Percentiles rank a stretch among this genome's conserved stretches.
phyloP scores from a whole-genome alignment of 768 basidiomycete species.

The Podaxis mareebaensis region DNA sequence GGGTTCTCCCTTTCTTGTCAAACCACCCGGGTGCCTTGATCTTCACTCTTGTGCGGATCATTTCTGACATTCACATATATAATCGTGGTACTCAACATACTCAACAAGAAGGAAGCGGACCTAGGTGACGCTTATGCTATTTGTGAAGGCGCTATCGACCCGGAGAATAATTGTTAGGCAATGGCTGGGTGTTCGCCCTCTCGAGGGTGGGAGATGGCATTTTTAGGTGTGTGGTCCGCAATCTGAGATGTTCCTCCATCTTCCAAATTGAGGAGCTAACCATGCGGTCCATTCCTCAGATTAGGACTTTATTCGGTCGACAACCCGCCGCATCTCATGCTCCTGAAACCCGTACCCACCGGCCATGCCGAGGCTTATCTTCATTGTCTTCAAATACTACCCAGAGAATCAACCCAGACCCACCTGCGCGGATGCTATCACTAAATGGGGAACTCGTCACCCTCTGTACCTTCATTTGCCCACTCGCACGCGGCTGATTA shows the following conservation, averaged over 20 bases:
- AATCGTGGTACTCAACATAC: constrained; percentile 45
- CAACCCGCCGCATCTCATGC: constrained; percentile 39
- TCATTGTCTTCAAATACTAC: constrained; percentile 6
- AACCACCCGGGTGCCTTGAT: constrained; percentile 45
- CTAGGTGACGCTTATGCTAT: constrained; percentile 46
- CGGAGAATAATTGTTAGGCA: constrained; percentile 60
- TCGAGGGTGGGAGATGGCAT: constrained; percentile 67
- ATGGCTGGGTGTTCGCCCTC: constrained; percentile 55
- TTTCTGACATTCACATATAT: constrained; percentile 72
- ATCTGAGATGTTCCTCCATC: not conserved
- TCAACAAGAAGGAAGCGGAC: constrained; percentile 25
- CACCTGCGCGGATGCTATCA: constrained; percentile 73
- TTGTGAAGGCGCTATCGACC: constrained; percentile 81
- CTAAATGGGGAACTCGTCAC: constrained; percentile 58
- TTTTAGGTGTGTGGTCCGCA: constrained; percentile 50
- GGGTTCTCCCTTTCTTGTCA: constrained; percentile 33
- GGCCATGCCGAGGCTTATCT: not conserved
- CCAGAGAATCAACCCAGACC: constrained; percentile 52
- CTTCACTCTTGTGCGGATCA: constrained; percentile 60
- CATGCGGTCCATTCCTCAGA: constrained; percentile 8
- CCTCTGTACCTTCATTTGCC: constrained; percentile 66
- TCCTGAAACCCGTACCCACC: constrained; percentile 13
- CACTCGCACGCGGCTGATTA: constrained; percentile 80
- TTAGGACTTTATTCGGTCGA: constrained; percentile 82
- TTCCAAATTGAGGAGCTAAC: constrained; percentile 1